phyloP scores from a whole-genome alignment of 129 eudicot species.

The Apium graveolens region DNA sequence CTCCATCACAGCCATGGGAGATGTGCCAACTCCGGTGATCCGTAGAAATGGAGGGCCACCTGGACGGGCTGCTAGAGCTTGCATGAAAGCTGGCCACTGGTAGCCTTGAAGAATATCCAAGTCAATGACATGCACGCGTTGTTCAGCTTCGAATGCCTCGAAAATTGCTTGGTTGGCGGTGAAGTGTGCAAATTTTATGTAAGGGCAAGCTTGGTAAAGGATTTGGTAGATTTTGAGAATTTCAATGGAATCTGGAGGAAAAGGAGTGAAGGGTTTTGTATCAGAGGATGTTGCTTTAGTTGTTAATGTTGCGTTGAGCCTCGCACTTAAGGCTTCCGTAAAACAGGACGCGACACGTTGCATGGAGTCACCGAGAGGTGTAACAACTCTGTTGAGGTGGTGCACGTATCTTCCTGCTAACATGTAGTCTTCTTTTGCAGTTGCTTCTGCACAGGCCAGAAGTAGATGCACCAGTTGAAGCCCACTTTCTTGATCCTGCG shows the following conservation, averaged over 20 bases:
- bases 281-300: conserved; percentile 40
- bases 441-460: conserved; percentile 85
- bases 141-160: conserved; percentile 13
- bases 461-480: conserved; percentile 81
- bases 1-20: conserved; percentile 5
- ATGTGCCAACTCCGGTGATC: conserved; percentile 1
- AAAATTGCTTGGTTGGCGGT: conserved; percentile 13
- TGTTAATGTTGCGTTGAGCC: conserved; percentile 53
- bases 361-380: conserved; percentile 79
- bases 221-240: conserved; percentile 12
- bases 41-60: conserved; percentile 4
- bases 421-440: conserved; percentile 77
- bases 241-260: conserved; percentile 10
- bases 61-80: conserved; percentile 12
- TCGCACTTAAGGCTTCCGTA: conserved; percentile 60
- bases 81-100: conserved; percentile 17
- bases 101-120: conserved; percentile 13
- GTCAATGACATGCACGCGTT: conserved; percentile 12
- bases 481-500: conserved; percentile 80
- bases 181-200: conserved; percentile 13
- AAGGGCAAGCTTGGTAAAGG: conserved; percentile 16
- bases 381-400: conserved; percentile 66
- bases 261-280: conserved; percentile 13
- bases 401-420: conserved; percentile 62
- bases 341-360: conserved; percentile 80